Base-by-base conservation (phyloP, 2,329 filamentous ascomycete species). In the Penicillium occitanis region DNA sequence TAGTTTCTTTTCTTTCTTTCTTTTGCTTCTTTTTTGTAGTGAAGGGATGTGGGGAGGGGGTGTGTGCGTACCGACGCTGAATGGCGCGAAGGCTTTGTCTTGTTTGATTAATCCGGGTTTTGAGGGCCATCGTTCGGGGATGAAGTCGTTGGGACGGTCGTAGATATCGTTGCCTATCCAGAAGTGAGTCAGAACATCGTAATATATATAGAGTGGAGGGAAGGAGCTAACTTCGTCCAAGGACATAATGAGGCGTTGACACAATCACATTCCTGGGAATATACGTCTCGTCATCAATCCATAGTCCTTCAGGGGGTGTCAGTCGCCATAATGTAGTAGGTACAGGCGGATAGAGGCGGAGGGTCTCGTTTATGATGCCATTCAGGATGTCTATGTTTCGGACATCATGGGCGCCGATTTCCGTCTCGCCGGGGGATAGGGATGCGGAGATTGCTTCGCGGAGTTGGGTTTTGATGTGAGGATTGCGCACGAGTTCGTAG, bases 361-460 rank as follows among this genome's bases (percentile, higher is more conserved):
- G 69, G 0, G 78, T 73, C 68, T 83, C 80, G 62, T 79, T 76
- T 68, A 82, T 79, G 22, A 80, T 74, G n/a, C 79, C 79, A 59
- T 79, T 75, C 3, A 82, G 73, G 67, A 81, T 65, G 10, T 63
- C 51, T 30, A 66, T 14, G 19, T 63, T 59, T 14, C 46, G 57
- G 44, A 59, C 64, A 35, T 65, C 14, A 1, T 65, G 30, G 7
- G 63, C 46, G 2, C 11, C 25, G 4, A 66, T 35, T 6, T 64
- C 65, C 25, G 30, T 42, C n/a, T 61, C 58, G 22, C 8, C 6
- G 17, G 65, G 19, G 5, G 33, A 3, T n/a, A 65, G n/a, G 30
- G 61, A 65, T 72, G 13, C 75, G 61, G 5, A 68, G 0, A 79
- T 69, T 66, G 80, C 76, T 58, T 75, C 65, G 50, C 77, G 70